phyloP scores from a whole-genome alignment of 345 rosid genomes.

The Eutrema japonicum region DNA sequence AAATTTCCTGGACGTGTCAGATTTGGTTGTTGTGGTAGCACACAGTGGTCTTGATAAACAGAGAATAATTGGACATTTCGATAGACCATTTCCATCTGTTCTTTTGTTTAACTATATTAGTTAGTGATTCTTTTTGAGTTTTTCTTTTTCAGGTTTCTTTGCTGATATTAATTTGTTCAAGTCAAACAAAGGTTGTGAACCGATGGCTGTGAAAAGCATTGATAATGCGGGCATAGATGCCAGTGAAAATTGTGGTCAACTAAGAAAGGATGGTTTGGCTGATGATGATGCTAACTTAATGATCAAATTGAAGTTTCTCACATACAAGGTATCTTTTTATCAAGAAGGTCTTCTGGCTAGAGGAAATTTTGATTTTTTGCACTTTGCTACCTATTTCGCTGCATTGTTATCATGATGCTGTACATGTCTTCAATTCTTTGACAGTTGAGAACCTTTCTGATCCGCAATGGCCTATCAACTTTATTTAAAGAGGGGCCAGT shows the following conservation, averaged over 20 bases:
- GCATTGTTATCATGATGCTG: constrained; percentile 29
- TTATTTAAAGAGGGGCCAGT: constrained; percentile 90
- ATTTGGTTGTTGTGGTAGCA: constrained; percentile 19
- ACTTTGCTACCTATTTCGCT: constrained; percentile 22
- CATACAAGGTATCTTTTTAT: constrained; percentile 70
- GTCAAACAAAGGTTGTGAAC: constrained; percentile 64
- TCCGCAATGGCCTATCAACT: constrained; percentile 85
- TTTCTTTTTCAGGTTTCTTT: constrained; percentile 71
- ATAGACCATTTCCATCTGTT: constrained; percentile 23
- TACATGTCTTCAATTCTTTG: constrained; percentile 16
- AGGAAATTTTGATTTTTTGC: constrained; percentile 18
- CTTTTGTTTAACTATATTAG: constrained; percentile 13
- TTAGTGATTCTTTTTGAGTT: constrained; percentile 33
- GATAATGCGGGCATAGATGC: constrained; percentile 45
- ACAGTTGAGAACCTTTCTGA: constrained; percentile 94
- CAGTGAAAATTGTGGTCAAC: constrained; percentile 48
- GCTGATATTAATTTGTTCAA: constrained; percentile 87
- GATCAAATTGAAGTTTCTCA: constrained; percentile 92
- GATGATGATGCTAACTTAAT: constrained; percentile 89
- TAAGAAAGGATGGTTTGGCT: constrained; percentile 60
- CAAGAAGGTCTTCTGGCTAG: constrained; percentile 11
- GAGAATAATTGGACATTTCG: constrained; percentile 19
- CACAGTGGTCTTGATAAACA: constrained; percentile 5
- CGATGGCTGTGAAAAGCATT: constrained; percentile 53
- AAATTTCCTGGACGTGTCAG: constrained; percentile 5